Conservation (phyloP, 352 stramenopile species). For the Phytophthora rubi region DNA sequence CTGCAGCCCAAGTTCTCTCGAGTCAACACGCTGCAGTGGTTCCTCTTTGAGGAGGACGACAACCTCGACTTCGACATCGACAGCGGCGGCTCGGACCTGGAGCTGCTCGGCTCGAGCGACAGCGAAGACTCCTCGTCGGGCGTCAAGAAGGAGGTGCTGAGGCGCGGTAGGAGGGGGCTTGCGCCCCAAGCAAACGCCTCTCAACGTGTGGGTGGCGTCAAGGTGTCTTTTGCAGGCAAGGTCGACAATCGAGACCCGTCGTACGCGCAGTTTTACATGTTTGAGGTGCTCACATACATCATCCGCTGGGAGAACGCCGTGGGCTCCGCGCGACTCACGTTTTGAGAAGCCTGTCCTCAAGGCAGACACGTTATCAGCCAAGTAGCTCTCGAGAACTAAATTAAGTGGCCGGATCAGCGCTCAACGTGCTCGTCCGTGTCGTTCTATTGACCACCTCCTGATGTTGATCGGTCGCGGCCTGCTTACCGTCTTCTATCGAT, state of each 20-base stretch:
- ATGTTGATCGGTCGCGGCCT: neutral
- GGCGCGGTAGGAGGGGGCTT: slow-evolving; percentile 19
- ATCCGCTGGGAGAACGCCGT: slow-evolving; percentile 55
- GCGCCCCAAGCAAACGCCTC: slow-evolving; percentile 1
- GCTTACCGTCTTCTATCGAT: too few species aligned
- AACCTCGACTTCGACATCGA: slow-evolving; percentile 49
- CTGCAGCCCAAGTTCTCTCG: slow-evolving; percentile 46
- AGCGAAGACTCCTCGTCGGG: slow-evolving; percentile 30
- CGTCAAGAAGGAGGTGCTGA: slow-evolving; percentile 17
- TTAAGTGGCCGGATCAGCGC: slow-evolving; percentile 19
- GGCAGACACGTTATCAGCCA: neutral
- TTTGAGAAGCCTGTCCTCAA: slow-evolving; percentile 11
- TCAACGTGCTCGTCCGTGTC: neutral
- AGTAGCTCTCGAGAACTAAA: slow-evolving; percentile 19
- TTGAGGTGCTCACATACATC: slow-evolving; percentile 58
- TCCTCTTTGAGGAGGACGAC: slow-evolving; percentile 39
- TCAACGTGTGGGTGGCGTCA: slow-evolving; percentile 27
- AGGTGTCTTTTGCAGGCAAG: slow-evolving; percentile 53
- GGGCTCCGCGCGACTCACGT: slow-evolving; percentile 41
- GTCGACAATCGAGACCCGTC: slow-evolving; percentile 51
- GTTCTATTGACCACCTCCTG: neutral
- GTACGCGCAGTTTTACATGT: slow-evolving; percentile 55
- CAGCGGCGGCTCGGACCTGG: slow-evolving; percentile 44
- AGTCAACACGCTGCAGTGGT: slow-evolving; percentile 60
- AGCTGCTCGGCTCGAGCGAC: slow-evolving; percentile 42